Evolutionary conservation across 805 yeast species (phyloP).

Genomic region (Saturnispora saitoi): DNA sequence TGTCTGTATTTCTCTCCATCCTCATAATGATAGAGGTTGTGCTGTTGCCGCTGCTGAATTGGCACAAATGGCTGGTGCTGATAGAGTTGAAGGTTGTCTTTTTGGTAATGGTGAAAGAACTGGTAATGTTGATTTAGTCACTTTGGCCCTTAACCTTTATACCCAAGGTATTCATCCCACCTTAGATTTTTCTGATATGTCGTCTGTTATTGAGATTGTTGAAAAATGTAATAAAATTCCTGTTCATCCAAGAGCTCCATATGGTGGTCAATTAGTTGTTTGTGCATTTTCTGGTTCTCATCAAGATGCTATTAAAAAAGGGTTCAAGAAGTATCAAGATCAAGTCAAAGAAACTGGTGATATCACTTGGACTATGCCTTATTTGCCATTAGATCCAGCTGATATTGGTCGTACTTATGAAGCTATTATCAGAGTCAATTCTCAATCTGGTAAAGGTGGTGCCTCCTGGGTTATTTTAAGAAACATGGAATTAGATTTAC

Average conservation of each 20-base stretch:
- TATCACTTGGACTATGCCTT: conserved; percentile 62
- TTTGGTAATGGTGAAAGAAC: conserved; percentile 87
- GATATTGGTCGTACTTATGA: conserved; percentile 87
- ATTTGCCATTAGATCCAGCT: conserved; percentile 75
- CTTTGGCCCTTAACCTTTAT: conserved; percentile 66
- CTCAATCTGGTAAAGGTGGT: conserved; percentile 86
- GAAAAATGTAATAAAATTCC: conserved; percentile 79
- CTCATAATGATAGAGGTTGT: conserved; percentile 81
- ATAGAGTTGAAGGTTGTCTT: conserved; percentile 77
- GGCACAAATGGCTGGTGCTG: conserved; percentile 80
- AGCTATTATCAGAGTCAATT: conserved; percentile 83
- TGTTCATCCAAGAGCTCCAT: conserved; percentile 71
- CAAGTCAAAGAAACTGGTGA: conserved; percentile 27
- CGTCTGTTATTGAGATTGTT: conserved; percentile 58
- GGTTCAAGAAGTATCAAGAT: conserved; percentile 45
- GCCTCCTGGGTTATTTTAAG: conserved; percentile 81
- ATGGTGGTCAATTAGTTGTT: conserved; percentile 75
- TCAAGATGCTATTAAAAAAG: conserved; percentile 83
- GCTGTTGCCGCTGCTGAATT: conserved; percentile 85
- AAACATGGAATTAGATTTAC: conserved; percentile 69
- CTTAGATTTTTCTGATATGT: conserved; percentile 62
- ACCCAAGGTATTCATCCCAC: conserved; percentile 71
- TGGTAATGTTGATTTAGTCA: conserved; percentile 77
- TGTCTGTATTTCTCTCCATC: conserved; percentile 68
- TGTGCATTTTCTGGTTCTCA: conserved; percentile 84